Evolutionary conservation across 768 basidiomycete species (phyloP).

Genomic region (Tylopilus felleus): DNA sequence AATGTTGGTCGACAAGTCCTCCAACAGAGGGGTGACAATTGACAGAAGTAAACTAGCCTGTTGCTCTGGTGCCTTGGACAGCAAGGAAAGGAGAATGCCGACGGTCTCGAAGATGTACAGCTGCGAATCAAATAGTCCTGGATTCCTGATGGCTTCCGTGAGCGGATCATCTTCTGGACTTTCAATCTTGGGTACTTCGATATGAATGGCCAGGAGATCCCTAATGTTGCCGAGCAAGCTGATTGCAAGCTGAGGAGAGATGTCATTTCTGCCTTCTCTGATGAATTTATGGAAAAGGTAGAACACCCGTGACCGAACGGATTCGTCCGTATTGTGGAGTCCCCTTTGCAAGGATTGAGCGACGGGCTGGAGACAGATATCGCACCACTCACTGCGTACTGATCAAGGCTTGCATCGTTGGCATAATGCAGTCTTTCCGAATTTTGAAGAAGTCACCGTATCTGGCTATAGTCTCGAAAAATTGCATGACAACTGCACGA

Average conservation of each 20-base stretch:
- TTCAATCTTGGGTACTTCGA: conserved; percentile 75
- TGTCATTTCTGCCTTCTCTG: conserved; percentile 74
- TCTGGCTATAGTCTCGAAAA: conserved; percentile 88
- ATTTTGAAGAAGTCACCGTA: conserved; percentile 98
- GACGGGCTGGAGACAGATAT: background rate
- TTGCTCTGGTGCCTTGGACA: conserved; percentile 62
- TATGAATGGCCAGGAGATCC: conserved; percentile 74
- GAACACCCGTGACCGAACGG: conserved; percentile 73
- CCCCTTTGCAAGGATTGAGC: conserved; percentile 51
- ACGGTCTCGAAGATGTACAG: conserved; percentile 92
- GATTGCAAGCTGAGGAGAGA: conserved; percentile 67
- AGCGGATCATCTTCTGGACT: conserved; percentile 70
- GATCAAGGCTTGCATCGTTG: conserved; percentile 85
- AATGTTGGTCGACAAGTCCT: conserved; percentile 60
- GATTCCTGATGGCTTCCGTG: conserved; percentile 72
- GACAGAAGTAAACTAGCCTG: conserved; percentile 70
- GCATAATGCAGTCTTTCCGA: conserved; percentile 82
- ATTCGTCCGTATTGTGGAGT: conserved; percentile 70
- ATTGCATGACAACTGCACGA: conserved; percentile 80
- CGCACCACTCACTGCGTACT: conserved; percentile 60
- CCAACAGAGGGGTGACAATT: conserved; percentile 77
- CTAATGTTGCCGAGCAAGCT: conserved; percentile 69
- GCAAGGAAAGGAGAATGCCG: conserved; percentile 79
- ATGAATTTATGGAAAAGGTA: conserved; percentile 95
- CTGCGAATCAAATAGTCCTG: conserved; percentile 80